Evolutionary conservation across 2,329 filamentous ascomycete species (phyloP).

Genomic region (Ophiostoma ulmi): DNA sequence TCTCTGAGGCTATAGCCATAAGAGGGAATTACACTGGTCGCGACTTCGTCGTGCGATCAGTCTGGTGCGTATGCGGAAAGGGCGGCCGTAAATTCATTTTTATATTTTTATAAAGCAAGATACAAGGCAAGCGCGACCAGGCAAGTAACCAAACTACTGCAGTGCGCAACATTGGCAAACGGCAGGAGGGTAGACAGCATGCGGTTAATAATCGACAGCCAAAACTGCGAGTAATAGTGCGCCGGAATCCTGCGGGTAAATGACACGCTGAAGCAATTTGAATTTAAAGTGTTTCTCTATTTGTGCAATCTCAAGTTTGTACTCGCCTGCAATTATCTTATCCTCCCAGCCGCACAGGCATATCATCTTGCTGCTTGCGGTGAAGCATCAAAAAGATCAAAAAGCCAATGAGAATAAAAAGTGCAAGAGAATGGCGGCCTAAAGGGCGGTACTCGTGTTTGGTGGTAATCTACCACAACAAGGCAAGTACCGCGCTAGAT

Average conservation of each 20-base stretch:
- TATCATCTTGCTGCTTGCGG: not conserved
- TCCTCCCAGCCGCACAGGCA: not conserved
- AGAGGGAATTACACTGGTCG: not conserved
- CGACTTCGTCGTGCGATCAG: not conserved
- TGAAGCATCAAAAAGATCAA: not conserved
- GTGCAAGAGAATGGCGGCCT: slow-evolving; percentile 3
- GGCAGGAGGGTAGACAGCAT: not conserved
- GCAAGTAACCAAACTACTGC: not conserved
- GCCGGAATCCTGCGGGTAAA: slow-evolving; percentile 21
- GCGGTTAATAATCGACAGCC: not conserved
- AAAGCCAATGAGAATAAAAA: slow-evolving; percentile 5
- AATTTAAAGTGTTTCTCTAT: not conserved
- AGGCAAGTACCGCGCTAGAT: not conserved
- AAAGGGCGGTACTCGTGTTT: slow-evolving; percentile 11
- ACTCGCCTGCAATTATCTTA: not conserved
- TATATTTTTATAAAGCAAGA: not conserved
- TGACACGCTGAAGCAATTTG: slow-evolving; percentile 17
- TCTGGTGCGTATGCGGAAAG: not conserved
- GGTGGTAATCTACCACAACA: not conserved
- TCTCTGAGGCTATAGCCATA: not conserved
- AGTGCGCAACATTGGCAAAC: not conserved
- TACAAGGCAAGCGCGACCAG: not conserved
- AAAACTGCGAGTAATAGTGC: slow-evolving; percentile 23
- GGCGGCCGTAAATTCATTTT: not conserved
- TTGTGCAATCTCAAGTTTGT: not conserved